These are phyloP conservation scores for Pelagophyceae sp. DNA, from an alignment of 352 stramenopile species.

Conservation along the genomic window DNA sequence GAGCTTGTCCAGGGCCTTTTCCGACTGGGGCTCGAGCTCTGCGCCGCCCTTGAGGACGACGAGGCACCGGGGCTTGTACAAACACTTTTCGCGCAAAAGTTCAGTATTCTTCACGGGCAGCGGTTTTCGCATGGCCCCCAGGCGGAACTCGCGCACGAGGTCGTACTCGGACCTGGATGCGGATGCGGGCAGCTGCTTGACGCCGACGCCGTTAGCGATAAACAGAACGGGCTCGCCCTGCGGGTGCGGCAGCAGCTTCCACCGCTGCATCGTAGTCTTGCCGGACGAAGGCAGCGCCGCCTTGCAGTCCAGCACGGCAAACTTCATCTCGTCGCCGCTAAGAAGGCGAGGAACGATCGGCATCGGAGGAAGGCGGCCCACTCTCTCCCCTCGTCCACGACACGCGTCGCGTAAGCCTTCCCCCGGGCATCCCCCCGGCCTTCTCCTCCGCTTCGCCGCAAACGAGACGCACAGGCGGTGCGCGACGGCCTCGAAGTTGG, in stretches of 20 bases:
- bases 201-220: neutral
- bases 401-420: too few species aligned
- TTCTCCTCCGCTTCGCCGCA: too few species aligned
- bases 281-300: neutral
- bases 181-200: neutral
- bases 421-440: too few species aligned
- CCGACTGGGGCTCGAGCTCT: neutral
- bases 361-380: too few species aligned
- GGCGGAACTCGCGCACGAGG: slow-evolving; percentile 4
- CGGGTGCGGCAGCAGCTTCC: neutral
- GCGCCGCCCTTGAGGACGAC: neutral
- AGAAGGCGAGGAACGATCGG: too few species aligned
- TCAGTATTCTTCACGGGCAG: neutral
- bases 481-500: neutral
- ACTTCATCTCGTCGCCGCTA: neutral
- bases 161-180: neutral
- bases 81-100: neutral
- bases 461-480: neutral
- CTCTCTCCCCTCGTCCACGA: too few species aligned
- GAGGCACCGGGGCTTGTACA: neutral
- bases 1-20: neutral
- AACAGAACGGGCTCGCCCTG: neutral
- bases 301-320: slow-evolving; percentile 10
- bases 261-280: neutral
- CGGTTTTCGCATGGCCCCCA: neutral